Evolutionary conservation across 768 basidiomycete species (phyloP).

Genomic region (Zangia roseola): DNA sequence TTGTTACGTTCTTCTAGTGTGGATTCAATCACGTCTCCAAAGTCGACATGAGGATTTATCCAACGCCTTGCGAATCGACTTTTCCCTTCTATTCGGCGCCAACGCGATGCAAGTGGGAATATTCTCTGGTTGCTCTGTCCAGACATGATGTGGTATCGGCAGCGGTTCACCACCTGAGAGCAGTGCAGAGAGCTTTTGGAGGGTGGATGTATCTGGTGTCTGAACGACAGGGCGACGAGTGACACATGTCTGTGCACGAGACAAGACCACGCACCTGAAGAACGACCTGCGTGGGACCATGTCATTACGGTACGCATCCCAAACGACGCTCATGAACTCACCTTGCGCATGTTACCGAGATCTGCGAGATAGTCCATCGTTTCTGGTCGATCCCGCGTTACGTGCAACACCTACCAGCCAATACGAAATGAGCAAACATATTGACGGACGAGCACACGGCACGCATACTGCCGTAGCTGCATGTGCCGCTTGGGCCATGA

Average conservation of each 20-base stretch:
- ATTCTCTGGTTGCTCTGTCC: constrained; percentile 46
- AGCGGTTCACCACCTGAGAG: constrained; percentile 23
- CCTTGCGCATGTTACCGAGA: constrained; percentile 43
- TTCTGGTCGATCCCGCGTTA: constrained; percentile 36
- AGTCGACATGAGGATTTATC: constrained; percentile 40
- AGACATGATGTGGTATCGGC: constrained; percentile 39
- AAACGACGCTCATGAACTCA: constrained; percentile 6
- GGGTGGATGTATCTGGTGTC: constrained; percentile 34
- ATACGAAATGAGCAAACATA: not conserved
- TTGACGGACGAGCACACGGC: not conserved
- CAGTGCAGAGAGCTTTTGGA: constrained; percentile 31
- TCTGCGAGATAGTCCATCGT: constrained; percentile 40
- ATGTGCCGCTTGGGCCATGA: constrained; percentile 46
- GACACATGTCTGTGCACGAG: not conserved
- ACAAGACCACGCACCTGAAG: constrained; percentile 34
- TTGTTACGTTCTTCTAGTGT: not conserved
- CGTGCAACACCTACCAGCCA: constrained; percentile 37
- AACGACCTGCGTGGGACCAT: constrained; percentile 30
- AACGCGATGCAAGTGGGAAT: constrained; percentile 43
- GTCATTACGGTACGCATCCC: not conserved
- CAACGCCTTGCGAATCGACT: constrained; percentile 39
- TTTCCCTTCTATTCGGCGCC: constrained; percentile 39
- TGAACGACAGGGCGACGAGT: constrained; percentile 5
- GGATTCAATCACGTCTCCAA: constrained; percentile 29
- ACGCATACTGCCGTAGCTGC: constrained; percentile 39